Evolutionary conservation across 2,329 filamentous ascomycete species (phyloP).

Genomic region (Coniella vitis): DNA sequence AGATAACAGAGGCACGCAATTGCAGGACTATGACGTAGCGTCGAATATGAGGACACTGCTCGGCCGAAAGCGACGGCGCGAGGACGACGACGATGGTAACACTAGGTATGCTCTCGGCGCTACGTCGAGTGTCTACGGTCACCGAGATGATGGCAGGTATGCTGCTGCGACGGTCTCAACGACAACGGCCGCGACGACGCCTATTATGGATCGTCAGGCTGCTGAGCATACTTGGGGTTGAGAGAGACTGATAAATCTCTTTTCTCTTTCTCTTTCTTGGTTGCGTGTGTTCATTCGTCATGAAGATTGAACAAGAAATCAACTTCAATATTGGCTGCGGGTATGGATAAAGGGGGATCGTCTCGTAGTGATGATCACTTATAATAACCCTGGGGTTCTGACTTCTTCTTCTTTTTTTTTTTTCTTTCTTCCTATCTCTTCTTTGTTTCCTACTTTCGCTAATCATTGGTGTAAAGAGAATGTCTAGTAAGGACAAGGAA

Average conservation of each 20-base stretch:
- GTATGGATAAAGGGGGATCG: too few relatives aligned
- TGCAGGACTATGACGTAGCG: constrained; percentile 6
- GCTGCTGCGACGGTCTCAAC: too few relatives aligned
- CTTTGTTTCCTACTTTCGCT: too few relatives aligned
- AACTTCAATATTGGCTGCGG: too few relatives aligned
- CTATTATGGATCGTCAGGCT: constrained; percentile 4
- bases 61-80: constrained; percentile 10
- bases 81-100: constrained; percentile 11
- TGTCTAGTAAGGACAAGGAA: too few relatives aligned
- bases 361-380: too few relatives aligned
- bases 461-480: too few relatives aligned
- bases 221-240: neutral
- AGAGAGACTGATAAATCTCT: neutral
- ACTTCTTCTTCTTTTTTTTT: neutral
- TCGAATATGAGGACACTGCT: constrained; percentile 8
- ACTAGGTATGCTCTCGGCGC: constrained; percentile 5
- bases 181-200: constrained; percentile 1
- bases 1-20: neutral
- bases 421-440: too few relatives aligned
- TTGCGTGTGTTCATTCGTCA: too few relatives aligned
- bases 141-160: constrained; percentile 4
- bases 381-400: too few relatives aligned
- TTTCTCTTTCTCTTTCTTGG: too few relatives aligned
- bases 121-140: constrained; percentile 7
- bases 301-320: too few relatives aligned